phyloP scores from a whole-genome alignment of 257 asterid genomes.

The Thymus quinquecostatus region DNA sequence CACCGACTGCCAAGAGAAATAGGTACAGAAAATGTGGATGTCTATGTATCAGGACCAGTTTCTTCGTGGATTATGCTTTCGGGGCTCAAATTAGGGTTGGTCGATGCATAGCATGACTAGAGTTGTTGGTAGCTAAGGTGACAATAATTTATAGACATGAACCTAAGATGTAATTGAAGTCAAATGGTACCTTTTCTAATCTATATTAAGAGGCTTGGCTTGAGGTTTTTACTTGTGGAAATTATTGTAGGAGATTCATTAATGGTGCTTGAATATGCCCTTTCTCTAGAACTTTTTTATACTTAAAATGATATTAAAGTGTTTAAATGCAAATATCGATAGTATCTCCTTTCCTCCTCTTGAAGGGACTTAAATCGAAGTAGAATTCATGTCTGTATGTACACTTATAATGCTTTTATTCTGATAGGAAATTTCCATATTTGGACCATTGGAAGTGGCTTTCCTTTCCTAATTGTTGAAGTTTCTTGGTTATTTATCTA shows the following conservation, averaged over 20 bases:
- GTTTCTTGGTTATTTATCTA: background rate
- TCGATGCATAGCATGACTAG: background rate
- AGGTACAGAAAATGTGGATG: constrained; percentile 3
- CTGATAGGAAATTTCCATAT: background rate
- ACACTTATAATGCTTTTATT: background rate
- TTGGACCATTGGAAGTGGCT: background rate
- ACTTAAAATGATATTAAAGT: background rate
- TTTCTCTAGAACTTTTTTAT: background rate
- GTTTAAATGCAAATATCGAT: background rate
- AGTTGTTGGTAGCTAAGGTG: background rate
- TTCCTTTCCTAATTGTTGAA: background rate
- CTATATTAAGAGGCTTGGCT: background rate
- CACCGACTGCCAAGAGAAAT: background rate
- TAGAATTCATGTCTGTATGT: background rate
- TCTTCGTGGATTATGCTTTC: background rate
- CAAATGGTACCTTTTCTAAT: background rate
- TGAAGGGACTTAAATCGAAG: background rate
- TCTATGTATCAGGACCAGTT: background rate
- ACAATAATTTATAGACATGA: background rate
- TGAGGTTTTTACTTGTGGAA: background rate
- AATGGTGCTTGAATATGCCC: background rate
- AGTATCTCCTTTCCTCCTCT: background rate
- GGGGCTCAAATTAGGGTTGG: background rate
- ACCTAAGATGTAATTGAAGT: background rate
- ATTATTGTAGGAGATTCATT: background rate